Evolutionary conservation across 495 filamentous ascomycete genomes (phyloP).

Genomic region (Penicillium verhagenii): DNA sequence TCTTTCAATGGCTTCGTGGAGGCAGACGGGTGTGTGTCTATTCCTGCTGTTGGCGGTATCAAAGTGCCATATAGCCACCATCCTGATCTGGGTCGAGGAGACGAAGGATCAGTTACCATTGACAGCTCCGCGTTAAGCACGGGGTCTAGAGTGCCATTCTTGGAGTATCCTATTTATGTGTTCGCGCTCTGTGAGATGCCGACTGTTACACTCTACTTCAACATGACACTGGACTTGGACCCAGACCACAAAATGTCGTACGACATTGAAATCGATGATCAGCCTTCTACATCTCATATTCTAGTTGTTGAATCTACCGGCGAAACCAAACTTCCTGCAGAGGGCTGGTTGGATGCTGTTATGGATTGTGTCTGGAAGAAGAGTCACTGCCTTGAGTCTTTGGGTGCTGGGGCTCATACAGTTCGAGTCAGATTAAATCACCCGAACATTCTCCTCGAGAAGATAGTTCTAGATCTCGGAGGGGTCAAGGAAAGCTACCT

Average conservation of each 20-base stretch:
- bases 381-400: background rate
- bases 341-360: conserved; percentile 57
- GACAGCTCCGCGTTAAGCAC: background rate
- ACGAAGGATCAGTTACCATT: conserved; percentile 20
- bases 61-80: conserved; percentile 26
- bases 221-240: conserved; percentile 59
- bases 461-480: conserved; percentile 64
- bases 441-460: conserved; percentile 66
- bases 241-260: conserved; percentile 60
- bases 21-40: conserved; percentile 51
- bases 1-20: conserved; percentile 68
- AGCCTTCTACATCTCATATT: background rate
- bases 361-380: conserved; percentile 59
- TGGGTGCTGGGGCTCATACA: conserved; percentile 4
- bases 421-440: conserved; percentile 50
- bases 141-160: background rate
- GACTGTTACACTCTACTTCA: conserved; percentile 61
- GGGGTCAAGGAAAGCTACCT: conserved; percentile 65
- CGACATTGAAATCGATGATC: conserved; percentile 52
- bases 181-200: conserved; percentile 50
- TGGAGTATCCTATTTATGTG: conserved; percentile 66
- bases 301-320: background rate
- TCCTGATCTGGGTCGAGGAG: conserved; percentile 12
- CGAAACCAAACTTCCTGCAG: conserved; percentile 25
- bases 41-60: conserved; percentile 29